Base-by-base conservation (phyloP, 805 yeast species). In the Yamadazyma insecticola region DNA sequence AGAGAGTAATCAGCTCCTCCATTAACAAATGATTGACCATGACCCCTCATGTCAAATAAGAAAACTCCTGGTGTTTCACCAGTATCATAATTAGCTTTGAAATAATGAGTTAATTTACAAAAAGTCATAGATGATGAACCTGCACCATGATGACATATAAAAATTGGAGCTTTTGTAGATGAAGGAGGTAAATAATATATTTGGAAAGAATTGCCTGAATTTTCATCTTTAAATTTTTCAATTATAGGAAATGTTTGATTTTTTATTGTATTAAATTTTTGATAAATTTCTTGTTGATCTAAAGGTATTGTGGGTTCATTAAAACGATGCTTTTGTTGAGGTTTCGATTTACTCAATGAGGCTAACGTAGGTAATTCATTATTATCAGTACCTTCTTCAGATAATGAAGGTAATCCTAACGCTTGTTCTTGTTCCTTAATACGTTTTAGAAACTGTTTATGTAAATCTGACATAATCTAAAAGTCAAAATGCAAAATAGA, bases 61-160 rank as follows among this genome's bases (percentile, higher is more conserved):
- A 89, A 67, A 2, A 82, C 50, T 0, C 90, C 96, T 4, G 83
- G 27, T 26, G 45, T 24, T 29, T 51, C 39, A n/a, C n/a, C n/a
- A n/a, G n/a, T n/a, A n/a, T n/a, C n/a, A n/a, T n/a, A n/a, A 56
- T 10, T 28, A 7, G 22, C 23, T n/a, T 21, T 25, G 17, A 51
- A 15, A 47, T 48, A 10, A 6, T 44, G 45, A 1, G 73, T 55
- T 15, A 86, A 45, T 16, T 62, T 51, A 1, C 85, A 83, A 60
- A 84, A 92, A 1, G 96, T 70, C 58, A 85, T 60, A 0, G 82
- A 87, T 2, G 85, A 74, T 1, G 97, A 88, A 0, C 97, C 98
- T 1, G 96, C 97, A 2, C 99, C 99, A 55, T 92, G 99, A 42
- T 86, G 92, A 43, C 79, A 77, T 2, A 92, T 59, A 44, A 84